phyloP scores from a whole-genome alignment of 106 monocot species.

The Dendrobium chrysotoxum region DNA sequence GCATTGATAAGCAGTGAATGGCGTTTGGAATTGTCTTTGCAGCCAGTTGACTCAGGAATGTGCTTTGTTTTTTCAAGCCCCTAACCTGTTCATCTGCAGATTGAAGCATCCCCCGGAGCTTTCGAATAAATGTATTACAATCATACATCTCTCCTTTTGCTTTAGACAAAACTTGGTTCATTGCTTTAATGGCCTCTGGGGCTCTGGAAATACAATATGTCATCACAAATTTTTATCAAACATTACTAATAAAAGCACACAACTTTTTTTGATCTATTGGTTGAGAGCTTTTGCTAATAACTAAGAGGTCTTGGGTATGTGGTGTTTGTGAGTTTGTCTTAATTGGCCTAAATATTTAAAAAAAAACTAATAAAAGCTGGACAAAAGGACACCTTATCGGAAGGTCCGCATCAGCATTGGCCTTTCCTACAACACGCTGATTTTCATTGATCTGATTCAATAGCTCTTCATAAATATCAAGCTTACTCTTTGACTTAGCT shows the following conservation, averaged over 20 bases:
- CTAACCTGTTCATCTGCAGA: conserved; percentile 68
- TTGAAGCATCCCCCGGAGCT: conserved; percentile 64
- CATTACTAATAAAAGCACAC: background rate
- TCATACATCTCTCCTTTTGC: conserved; percentile 51
- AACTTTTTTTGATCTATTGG: too few species aligned
- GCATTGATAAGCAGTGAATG: conserved; percentile 73
- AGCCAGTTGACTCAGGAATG: conserved; percentile 68
- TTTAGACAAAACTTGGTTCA: conserved; percentile 69
- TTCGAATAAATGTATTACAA: conserved; percentile 55
- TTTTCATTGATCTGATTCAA: conserved; percentile 52
- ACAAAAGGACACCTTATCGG: conserved; percentile 16
- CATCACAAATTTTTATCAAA: background rate
- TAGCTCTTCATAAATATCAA: conserved; percentile 33
- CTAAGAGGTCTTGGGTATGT: too few species aligned
- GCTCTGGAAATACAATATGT: conserved; percentile 30
- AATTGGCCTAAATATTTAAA: too few species aligned
- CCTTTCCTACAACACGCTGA: conserved; percentile 55
- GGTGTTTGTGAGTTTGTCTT: too few species aligned
- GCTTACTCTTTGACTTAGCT: conserved; percentile 39
- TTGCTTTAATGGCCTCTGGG: conserved; percentile 52
- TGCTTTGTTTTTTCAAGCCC: conserved; percentile 73
- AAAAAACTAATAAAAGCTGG: background rate
- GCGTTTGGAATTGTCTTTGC: conserved; percentile 81
- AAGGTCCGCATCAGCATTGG: conserved; percentile 52
- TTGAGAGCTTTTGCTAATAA: too few species aligned